Conservation (phyloP, 768 basidiomycete genomes). For the Amylocystis lapponica region DNA sequence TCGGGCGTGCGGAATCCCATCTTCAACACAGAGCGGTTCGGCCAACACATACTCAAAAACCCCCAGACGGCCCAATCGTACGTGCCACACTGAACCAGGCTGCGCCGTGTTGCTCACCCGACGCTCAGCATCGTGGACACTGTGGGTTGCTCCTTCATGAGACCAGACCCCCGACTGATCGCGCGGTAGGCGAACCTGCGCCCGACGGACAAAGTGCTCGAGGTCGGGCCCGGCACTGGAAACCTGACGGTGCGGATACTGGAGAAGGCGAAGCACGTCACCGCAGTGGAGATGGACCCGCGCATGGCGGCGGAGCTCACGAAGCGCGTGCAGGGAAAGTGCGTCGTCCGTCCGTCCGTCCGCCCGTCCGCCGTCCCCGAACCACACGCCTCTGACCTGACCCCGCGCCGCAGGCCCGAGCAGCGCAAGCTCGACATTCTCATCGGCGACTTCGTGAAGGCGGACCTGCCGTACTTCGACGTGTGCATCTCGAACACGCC, state of each 20-base stretch:
- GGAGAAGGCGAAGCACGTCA: slow-evolving; percentile 88
- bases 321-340: slow-evolving; percentile 98
- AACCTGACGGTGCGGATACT: slow-evolving; percentile 93
- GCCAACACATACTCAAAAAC: slow-evolving; percentile 97
- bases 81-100: slow-evolving; percentile 15
- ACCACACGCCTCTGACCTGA: neutral
- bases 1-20: slow-evolving; percentile 70
- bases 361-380: neutral
- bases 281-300: slow-evolving; percentile 96
- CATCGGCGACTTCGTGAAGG: slow-evolving; percentile 97
- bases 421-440: slow-evolving; percentile 93
- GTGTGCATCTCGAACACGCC: slow-evolving; percentile 99
- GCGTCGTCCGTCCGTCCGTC: slow-evolving; percentile 31
- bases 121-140: slow-evolving; percentile 55
- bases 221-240: slow-evolving; percentile 97
- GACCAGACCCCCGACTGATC: neutral
- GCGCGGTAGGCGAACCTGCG: slow-evolving; percentile 72
- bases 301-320: slow-evolving; percentile 97
- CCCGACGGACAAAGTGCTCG: slow-evolving; percentile 92
- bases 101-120: slow-evolving; percentile 9
- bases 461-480: slow-evolving; percentile 96
- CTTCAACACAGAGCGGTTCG: slow-evolving; percentile 92
- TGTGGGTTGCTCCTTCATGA: slow-evolving; percentile 24
- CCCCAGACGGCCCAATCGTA: slow-evolving; percentile 87
- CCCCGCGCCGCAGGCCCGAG: slow-evolving; percentile 61